Evolutionary conservation across 495 filamentous ascomycete genomes (phyloP).

Genomic region (Penicillium nucicola): DNA sequence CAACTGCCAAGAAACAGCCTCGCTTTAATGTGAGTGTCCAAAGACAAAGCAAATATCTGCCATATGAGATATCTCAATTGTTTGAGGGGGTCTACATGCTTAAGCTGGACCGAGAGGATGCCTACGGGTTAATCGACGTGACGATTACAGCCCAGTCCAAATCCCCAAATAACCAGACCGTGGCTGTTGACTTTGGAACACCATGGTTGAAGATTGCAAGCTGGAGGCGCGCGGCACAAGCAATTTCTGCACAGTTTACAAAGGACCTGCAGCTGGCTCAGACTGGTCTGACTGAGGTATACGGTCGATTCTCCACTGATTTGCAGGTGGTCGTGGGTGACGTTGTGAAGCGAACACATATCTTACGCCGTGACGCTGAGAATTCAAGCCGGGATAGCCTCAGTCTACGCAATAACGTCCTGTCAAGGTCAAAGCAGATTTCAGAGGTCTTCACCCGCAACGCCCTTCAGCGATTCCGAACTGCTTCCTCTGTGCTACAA

Average conservation of each 20-base stretch:
- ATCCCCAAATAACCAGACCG: slow-evolving; percentile 50
- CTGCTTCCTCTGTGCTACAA: slow-evolving; percentile 31
- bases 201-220: slow-evolving; percentile 58
- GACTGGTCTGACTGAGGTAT: slow-evolving; percentile 38
- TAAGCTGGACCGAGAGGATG: slow-evolving; percentile 54
- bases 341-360: slow-evolving; percentile 41
- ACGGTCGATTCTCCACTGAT: slow-evolving; percentile 47
- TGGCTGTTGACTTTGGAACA: slow-evolving; percentile 58
- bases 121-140: slow-evolving; percentile 56
- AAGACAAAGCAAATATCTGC: slow-evolving; percentile 39
- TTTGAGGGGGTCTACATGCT: slow-evolving; percentile 59
- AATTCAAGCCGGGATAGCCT: slow-evolving; percentile 23
- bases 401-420: slow-evolving; percentile 23
- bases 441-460: slow-evolving; percentile 32
- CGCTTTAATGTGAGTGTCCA: slow-evolving; percentile 51
- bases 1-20: slow-evolving; percentile 45
- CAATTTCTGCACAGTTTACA: slow-evolving; percentile 39
- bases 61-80: slow-evolving; percentile 48
- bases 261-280: slow-evolving; percentile 43
- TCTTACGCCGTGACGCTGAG: slow-evolving; percentile 32
- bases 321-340: slow-evolving; percentile 48
- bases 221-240: slow-evolving; percentile 51
- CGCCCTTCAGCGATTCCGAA: slow-evolving; percentile 33
- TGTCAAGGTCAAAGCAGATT: slow-evolving; percentile 38
- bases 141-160: slow-evolving; percentile 52